Conservation (phyloP, 1,284 basidiomycete species). For the Ceratobasidium sp. region DNA sequence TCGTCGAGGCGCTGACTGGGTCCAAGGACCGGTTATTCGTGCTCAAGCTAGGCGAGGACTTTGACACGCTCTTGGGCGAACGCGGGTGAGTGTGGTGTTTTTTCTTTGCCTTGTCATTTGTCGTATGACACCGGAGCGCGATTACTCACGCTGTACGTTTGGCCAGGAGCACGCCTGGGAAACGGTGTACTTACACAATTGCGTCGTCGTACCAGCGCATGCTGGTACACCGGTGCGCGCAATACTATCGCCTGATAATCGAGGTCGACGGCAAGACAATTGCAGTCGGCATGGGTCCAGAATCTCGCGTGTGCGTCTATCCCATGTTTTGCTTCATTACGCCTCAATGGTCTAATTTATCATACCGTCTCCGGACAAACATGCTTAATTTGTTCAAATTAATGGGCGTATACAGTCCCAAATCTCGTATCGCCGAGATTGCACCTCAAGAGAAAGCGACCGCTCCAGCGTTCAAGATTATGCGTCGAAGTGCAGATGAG, state of each 20-base stretch:
- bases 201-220: constrained; percentile 81
- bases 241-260: constrained; percentile 75
- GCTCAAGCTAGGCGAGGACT: constrained; percentile 80
- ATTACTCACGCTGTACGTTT: constrained; percentile 45
- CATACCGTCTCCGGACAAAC: neutral
- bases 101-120: constrained; percentile 22
- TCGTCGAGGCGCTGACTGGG: constrained; percentile 82
- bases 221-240: constrained; percentile 81
- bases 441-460: constrained; percentile 75
- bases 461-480: constrained; percentile 83
- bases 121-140: constrained; percentile 6
- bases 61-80: constrained; percentile 80
- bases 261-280: constrained; percentile 78
- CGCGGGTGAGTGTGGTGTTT: constrained; percentile 63
- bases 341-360: constrained; percentile 32
- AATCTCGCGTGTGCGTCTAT: constrained; percentile 75
- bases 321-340: constrained; percentile 25
- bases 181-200: constrained; percentile 66
- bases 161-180: constrained; percentile 30
- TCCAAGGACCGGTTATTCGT: constrained; percentile 83
- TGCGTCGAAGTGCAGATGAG: constrained; percentile 66
- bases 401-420: constrained; percentile 62
- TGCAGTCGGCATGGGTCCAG: constrained; percentile 63
- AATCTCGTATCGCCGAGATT: constrained; percentile 74
- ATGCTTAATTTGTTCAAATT: constrained; percentile 7